Evolutionary conservation across 768 basidiomycete genomes (phyloP), one percentile per base, ranked within the genome.

Genomic region (Boletus sp.): DNA sequence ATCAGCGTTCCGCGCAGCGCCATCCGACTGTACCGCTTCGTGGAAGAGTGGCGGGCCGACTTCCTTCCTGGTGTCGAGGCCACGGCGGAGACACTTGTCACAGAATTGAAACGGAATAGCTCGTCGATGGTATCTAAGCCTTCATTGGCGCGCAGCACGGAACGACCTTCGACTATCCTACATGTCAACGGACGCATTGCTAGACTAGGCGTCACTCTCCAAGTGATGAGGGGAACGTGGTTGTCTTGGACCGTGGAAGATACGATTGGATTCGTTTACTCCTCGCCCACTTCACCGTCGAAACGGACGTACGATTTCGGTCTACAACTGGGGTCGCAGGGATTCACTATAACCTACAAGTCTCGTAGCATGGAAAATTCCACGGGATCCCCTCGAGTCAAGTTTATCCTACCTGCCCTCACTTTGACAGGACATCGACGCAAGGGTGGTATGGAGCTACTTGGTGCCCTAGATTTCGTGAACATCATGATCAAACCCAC

Each of bases 211-310:
- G 74, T 90, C 9, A 81, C 82, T 4, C 77, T 93, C 7, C 90
- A 92, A 62, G 84, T 93, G 38, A 90, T 93, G 87, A 88, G 85
- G 56, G 90, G 89, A 19, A 93, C 90, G 1, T 93, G 90, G 90
- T 70, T 93, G 32, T 84, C 87, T 8, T 91, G 85, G 88, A 80
- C 84, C 53, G 70, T 83, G 21, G 74, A 79, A 51, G 72, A 83
- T 47, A 77, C 74, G 0, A 69, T 82, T 8, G 70, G 68, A 2
- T 83, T 83, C 61, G 38, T 79, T 29, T 75, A 78, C 40, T 78
- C 76, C 25, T 68, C 75, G 1, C 67, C 67, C 15, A 51, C 64
- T 29, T 64, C 65, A 17, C 57, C 64, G 32, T 69, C 73, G 9
- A 74, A 70, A 40, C 56, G 66, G 43, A 65, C 63, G 9, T 73